phyloP scores from a whole-genome alignment of 1,284 basidiomycete species.

The Takashimella tepidaria region DNA sequence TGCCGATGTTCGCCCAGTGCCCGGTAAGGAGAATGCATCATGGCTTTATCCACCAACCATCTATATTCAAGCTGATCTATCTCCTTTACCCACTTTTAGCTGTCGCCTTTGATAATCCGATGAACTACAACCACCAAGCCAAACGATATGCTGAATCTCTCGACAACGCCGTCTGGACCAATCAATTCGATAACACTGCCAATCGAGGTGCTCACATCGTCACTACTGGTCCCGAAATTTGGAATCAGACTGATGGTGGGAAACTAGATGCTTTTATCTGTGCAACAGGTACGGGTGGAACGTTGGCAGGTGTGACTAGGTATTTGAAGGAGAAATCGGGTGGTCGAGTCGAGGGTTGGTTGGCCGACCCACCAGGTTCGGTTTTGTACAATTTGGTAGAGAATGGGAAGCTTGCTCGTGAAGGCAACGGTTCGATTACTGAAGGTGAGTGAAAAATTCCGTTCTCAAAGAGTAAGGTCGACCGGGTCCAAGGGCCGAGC shows the following conservation, averaged over 20 bases:
- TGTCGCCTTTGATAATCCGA: constrained; percentile 90
- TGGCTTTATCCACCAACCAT: not conserved
- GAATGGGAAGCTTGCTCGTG: constrained; percentile 72
- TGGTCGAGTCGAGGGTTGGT: constrained; percentile 81
- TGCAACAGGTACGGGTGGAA: constrained; percentile 92
- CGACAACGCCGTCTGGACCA: constrained; percentile 96
- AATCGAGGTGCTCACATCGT: constrained; percentile 85
- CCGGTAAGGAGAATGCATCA: constrained; percentile 53
- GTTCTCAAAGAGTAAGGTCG: too few relatives aligned
- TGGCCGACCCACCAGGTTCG: constrained; percentile 94
- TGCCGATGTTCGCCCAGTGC: constrained; percentile 91
- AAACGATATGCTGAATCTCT: constrained; percentile 74
- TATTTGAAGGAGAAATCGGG: constrained; percentile 78
- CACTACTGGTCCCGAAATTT: constrained; percentile 94
- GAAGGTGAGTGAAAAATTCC: constrained; percentile 74
- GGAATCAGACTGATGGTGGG: constrained; percentile 74
- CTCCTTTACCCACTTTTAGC: constrained; percentile 49
- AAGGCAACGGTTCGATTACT: constrained; percentile 82
- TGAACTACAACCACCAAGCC: constrained; percentile 99
- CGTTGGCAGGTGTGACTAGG: constrained; percentile 81
- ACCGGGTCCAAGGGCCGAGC: too few relatives aligned
- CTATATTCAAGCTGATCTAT: not conserved
- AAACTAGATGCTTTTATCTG: constrained; percentile 85
- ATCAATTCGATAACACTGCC: constrained; percentile 94
- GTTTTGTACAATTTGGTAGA: constrained; percentile 82